Base-by-base conservation (phyloP, 306 rosid species). In the Cicer yamashitae region DNA sequence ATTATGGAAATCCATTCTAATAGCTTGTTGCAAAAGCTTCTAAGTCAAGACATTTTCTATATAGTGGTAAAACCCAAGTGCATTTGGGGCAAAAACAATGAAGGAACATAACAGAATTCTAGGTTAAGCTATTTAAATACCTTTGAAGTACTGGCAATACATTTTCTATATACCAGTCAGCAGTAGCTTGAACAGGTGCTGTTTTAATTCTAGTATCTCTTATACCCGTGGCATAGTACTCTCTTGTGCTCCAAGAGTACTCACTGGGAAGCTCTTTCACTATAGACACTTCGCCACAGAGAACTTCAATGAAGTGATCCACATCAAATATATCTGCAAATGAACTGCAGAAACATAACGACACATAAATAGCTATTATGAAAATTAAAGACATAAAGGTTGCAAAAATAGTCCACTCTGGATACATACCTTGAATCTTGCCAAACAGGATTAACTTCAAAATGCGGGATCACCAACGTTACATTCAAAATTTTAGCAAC, bases 401-500 rank as follows among this genome's bases (percentile, higher is more conserved):
- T 66, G 20, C 58, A 77, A 60, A 72, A 37, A 58, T 44, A 44
- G 76, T 67, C 61, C 44, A 40, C n/a, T 34, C 69, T 38, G 17
- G 72, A 65, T 66, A 75, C 37, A 30, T 85, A 94, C 99, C 99
- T 94, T 15, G 96, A 79, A 87, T 94, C 99, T 79, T 85, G 89
- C 99, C 99, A 94, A 70, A 94, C 99, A 47, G 98, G 91, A 80
- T 94, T 94, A 66, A 88, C 91, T 79, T 94, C 99, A 80, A 94
- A 92, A 82, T 89, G 86, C 2, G 99, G 99, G 54, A 94, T 77
- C 78, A 94, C 97, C 73, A 94, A 86, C 1, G 97, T 90, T 4
- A 86, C 97, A 84, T 92, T 94, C 81, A 94, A 87, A 80, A 92
- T 84, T 76, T 87, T 94, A 58, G 99, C 99, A 65, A 94, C 88